phyloP scores from a whole-genome alignment of 139 green algal genomes.

The Medakamo hakoo region DNA sequence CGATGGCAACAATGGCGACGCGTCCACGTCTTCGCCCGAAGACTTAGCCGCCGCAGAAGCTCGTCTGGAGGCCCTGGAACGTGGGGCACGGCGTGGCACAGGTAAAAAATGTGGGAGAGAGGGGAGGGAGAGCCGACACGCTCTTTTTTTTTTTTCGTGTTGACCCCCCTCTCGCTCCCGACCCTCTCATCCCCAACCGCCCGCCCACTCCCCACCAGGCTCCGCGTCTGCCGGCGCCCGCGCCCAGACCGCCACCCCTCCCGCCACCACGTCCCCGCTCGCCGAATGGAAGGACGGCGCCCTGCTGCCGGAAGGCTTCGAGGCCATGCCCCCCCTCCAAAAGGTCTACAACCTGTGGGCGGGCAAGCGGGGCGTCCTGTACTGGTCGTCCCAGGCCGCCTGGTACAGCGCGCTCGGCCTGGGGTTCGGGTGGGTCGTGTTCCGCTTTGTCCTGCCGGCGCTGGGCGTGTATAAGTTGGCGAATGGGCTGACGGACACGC shows the following conservation, averaged over 20 bases:
- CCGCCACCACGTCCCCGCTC: too few species aligned
- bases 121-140: too few species aligned
- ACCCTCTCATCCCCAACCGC: too few species aligned
- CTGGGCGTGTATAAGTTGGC: slow-evolving; percentile 60
- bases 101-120: too few species aligned
- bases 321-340: slow-evolving; percentile 31
- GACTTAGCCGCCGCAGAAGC: background rate
- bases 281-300: slow-evolving; percentile 44
- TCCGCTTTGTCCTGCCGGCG: slow-evolving; percentile 53
- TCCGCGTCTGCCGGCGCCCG: too few species aligned
- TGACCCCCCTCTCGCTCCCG: too few species aligned
- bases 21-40: too few species aligned
- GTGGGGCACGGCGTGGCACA: background rate
- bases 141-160: too few species aligned
- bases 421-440: slow-evolving; percentile 49
- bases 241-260: too few species aligned
- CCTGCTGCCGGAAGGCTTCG: slow-evolving; percentile 63
- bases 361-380: slow-evolving; percentile 55
- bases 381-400: slow-evolving; percentile 40
- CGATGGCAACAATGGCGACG: too few species aligned
- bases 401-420: slow-evolving; percentile 20
- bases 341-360: slow-evolving; percentile 51
- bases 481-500: slow-evolving; percentile 24
- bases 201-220: background rate
- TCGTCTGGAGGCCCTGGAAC: background rate